Conservation (phyloP, 306 rosid genomes). For the Acacia acuminata region DNA sequence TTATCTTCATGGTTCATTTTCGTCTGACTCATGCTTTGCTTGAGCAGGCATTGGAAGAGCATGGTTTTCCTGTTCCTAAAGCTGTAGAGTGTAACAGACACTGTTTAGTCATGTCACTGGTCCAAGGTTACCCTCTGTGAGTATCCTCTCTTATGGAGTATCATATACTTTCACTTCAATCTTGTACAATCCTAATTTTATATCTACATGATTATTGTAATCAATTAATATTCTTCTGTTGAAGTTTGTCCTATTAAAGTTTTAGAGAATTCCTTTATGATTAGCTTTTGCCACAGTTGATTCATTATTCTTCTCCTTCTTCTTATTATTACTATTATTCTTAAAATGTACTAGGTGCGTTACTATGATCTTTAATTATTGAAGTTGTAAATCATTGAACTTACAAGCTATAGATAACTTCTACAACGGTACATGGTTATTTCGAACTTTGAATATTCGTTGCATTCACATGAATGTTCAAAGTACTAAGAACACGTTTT, state of each 20-base stretch:
- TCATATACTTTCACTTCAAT: background rate
- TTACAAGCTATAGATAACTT: background rate
- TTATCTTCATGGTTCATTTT: constrained; percentile 15
- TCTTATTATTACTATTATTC: too few relatives aligned
- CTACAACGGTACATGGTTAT: background rate
- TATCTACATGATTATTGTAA: background rate
- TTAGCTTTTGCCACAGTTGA: constrained; percentile 4
- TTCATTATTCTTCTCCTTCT: background rate
- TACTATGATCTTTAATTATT: background rate
- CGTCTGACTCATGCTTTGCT: constrained; percentile 17
- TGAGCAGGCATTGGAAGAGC: constrained; percentile 82
- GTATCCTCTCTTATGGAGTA: constrained; percentile 36
- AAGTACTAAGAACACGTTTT: background rate
- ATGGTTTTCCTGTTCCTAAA: constrained; percentile 82
- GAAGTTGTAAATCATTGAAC: background rate
- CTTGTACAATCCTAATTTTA: background rate
- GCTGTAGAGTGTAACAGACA: constrained; percentile 86
- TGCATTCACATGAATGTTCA: background rate
- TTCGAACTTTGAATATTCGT: background rate
- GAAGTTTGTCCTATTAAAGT: background rate
- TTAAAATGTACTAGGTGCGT: background rate
- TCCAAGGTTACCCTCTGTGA: constrained; percentile 92
- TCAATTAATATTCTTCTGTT: background rate
- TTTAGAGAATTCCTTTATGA: background rate
- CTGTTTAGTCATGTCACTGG: constrained; percentile 89